phyloP scores from a whole-genome alignment of 495 filamentous ascomycete genomes.

The Chaetomium tenue region DNA sequence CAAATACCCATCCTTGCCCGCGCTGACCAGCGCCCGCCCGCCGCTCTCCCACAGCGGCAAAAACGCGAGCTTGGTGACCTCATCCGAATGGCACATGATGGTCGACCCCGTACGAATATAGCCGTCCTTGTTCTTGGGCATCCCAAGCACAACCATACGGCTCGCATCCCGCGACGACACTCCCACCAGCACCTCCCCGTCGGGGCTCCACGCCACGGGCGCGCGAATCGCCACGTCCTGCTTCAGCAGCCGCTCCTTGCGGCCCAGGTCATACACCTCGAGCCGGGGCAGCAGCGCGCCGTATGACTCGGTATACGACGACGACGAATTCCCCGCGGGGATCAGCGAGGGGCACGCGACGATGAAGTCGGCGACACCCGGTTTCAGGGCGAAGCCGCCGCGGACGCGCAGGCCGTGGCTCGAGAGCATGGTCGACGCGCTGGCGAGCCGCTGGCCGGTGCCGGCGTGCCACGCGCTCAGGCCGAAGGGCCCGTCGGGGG shows the following conservation, averaged over 20 bases:
- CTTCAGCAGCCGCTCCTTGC: conserved; percentile 11
- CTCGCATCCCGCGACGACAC: conserved; percentile 18
- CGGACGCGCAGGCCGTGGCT: not conserved
- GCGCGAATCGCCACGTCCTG: conserved; percentile 20
- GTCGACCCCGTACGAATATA: not conserved
- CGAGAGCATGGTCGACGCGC: not conserved
- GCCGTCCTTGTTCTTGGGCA: not conserved
- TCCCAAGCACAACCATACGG: conserved; percentile 18
- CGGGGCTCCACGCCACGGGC: conserved; percentile 25
- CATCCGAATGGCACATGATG: conserved; percentile 21
- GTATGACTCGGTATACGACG: not conserved
- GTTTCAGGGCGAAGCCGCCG: conserved; percentile 13
- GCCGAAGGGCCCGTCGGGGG: conserved; percentile 1
- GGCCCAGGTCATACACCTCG: conserved; percentile 23
- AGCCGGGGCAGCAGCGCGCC: not conserved
- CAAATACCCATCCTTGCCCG: conserved; percentile 30
- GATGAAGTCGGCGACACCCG: not conserved
- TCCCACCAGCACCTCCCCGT: conserved; percentile 20
- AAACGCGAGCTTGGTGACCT: conserved; percentile 31
- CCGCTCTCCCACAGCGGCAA: conserved; percentile 11
- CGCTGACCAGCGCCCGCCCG: conserved; percentile 25
- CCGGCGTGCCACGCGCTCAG: conserved; percentile 11
- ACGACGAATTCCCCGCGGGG: too few relatives aligned
- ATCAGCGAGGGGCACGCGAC: conserved; percentile 15
- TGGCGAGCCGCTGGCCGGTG: not conserved